Evolutionary conservation across 176 grass and related monocot species (phyloP).

Genomic region (Saccharum officinarum): DNA sequence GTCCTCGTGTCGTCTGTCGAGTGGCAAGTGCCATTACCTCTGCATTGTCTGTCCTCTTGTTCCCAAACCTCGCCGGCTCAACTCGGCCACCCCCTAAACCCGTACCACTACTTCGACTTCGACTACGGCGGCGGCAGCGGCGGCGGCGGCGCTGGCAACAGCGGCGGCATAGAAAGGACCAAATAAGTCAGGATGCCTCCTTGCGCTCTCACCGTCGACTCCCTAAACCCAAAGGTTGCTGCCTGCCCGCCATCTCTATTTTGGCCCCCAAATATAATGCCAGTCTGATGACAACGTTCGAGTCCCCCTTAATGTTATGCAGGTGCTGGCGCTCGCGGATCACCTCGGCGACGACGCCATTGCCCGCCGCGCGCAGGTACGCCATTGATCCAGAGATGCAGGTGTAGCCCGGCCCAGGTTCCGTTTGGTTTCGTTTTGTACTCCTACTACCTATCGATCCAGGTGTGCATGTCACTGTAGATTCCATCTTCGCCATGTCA

Average conservation of each 20-base stretch:
- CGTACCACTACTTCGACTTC: not conserved
- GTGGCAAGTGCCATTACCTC: not conserved
- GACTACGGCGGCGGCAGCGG: not conserved
- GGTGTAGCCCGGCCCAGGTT: not conserved
- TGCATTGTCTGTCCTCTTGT: not conserved
- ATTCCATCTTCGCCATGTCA: not conserved
- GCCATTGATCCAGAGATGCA: not conserved
- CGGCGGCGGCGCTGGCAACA: not conserved
- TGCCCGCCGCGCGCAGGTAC: constrained; percentile 36
- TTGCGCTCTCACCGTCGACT: constrained; percentile 37
- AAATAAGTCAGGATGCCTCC: constrained; percentile 24
- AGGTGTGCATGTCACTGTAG: too few relatives aligned
- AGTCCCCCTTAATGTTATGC: not conserved
- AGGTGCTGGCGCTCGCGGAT: constrained; percentile 45
- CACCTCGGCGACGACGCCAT: constrained; percentile 33
- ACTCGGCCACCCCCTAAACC: not conserved
- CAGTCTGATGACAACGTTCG: not conserved
- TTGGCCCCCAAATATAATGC: too few relatives aligned
- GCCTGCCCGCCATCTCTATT: not conserved
- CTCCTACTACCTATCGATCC: not conserved
- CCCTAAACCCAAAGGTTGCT: constrained; percentile 59
- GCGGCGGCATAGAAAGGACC: not conserved
- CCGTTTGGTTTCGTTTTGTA: not conserved
- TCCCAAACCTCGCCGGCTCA: not conserved
- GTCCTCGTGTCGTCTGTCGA: not conserved